These are phyloP conservation scores for Porphyrellus sp. DNA, from an alignment of 1,284 basidiomycete genomes.

Conservation along the genomic window DNA sequence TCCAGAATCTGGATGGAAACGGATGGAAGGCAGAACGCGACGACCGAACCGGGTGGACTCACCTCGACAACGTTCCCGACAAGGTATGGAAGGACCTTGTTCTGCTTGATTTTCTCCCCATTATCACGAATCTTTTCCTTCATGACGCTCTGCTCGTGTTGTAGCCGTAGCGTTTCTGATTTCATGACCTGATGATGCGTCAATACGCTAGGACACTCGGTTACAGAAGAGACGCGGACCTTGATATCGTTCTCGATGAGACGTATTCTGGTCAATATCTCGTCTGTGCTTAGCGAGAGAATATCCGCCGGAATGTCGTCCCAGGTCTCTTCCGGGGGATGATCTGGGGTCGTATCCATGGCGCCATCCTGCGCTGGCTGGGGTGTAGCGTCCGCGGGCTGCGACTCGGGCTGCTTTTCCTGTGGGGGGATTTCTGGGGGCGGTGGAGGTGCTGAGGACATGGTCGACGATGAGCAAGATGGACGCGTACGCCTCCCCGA, in stretches of 20 bases:
- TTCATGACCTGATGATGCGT: slow-evolving; percentile 76
- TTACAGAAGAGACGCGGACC: slow-evolving; percentile 41
- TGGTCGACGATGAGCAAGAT: slow-evolving; percentile 35
- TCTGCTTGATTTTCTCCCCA: slow-evolving; percentile 98
- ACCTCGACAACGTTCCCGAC: slow-evolving; percentile 98
- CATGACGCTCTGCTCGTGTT: slow-evolving; percentile 95
- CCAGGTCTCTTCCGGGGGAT: slow-evolving; percentile 72
- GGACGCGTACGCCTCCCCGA: slow-evolving; percentile 39
- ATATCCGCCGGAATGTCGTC: slow-evolving; percentile 83
- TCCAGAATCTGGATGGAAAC: slow-evolving; percentile 73
- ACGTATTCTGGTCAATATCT: slow-evolving; percentile 82
- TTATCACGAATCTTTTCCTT: slow-evolving; percentile 98
- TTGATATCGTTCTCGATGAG: slow-evolving; percentile 95
- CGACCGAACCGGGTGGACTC: slow-evolving; percentile 20
- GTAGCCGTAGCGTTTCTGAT: slow-evolving; percentile 87
- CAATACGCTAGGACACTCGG: not conserved
- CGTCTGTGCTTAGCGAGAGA: slow-evolving; percentile 68
- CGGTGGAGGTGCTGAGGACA: slow-evolving; percentile 62
- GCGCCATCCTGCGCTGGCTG: slow-evolving; percentile 37
- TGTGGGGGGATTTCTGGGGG: slow-evolving; percentile 43
- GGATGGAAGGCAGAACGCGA: slow-evolving; percentile 6
- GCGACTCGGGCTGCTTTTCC: slow-evolving; percentile 45
- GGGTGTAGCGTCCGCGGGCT: slow-evolving; percentile 33
- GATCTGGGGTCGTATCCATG: slow-evolving; percentile 74
- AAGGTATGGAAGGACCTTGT: slow-evolving; percentile 97